phyloP scores from a whole-genome alignment of 176 grass and related monocot species.

The Rhipidocladum racemiflorum region DNA sequence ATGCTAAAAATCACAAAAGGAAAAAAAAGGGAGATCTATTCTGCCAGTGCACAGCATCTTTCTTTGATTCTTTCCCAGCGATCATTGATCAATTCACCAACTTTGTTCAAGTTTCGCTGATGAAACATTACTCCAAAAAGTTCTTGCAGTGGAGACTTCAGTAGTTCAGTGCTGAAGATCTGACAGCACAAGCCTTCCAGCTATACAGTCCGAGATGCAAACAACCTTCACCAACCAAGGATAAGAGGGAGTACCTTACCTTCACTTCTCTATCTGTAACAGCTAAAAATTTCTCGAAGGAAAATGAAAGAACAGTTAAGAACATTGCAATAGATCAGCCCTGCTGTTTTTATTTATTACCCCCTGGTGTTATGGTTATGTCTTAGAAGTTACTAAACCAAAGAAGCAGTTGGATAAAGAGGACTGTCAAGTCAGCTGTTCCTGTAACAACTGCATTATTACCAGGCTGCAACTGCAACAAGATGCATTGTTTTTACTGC shows the following conservation, averaged over 20 bases:
- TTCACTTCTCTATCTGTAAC: background rate
- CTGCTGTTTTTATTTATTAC: background rate
- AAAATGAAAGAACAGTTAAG: background rate
- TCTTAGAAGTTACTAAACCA: constrained; percentile 16
- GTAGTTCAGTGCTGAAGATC: background rate
- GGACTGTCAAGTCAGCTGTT: constrained; percentile 20
- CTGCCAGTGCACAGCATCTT: background rate
- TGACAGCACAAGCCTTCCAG: background rate
- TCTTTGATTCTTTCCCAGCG: background rate
- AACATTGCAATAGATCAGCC: background rate
- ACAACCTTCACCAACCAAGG: background rate
- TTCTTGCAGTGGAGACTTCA: background rate
- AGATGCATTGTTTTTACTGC: background rate
- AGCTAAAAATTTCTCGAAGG: background rate
- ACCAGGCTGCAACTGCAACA: background rate
- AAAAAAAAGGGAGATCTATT: background rate
- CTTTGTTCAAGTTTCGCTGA: background rate
- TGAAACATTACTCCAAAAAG: constrained; percentile 10
- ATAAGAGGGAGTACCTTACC: background rate
- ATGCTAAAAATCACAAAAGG: background rate
- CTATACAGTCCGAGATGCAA: background rate
- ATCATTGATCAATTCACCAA: constrained; percentile 7
- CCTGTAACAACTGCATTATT: constrained; percentile 6
- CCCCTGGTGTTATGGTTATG: background rate
- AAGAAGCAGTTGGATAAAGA: constrained; percentile 11